A percentile compares a stretch with the other conserved stretches of the same genome.
These are phyloP conservation scores for Coniochaeta hoffmannii DNA, from an alignment of 2,329 filamentous ascomycete species.

Conservation along the genomic window DNA sequence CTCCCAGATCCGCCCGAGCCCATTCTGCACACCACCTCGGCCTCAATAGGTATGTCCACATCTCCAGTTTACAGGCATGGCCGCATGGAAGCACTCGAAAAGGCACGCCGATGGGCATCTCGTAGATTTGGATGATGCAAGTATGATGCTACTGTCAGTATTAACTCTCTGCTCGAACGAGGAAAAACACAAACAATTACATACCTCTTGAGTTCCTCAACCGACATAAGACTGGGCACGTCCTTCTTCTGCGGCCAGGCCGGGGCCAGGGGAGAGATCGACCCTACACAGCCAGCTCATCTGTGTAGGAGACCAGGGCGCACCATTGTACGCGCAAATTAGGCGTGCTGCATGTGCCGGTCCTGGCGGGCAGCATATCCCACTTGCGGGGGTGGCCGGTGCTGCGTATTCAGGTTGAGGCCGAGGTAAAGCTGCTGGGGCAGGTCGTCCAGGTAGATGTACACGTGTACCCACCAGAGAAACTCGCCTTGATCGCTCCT, in stretches of 20 bases:
- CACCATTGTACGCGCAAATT: neutral
- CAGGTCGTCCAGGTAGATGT: neutral
- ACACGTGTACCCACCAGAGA: neutral
- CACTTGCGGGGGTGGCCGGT: neutral
- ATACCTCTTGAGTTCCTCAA: neutral
- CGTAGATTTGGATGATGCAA: neutral
- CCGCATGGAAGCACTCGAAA: neutral
- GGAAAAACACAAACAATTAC: neutral
- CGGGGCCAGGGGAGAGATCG: neutral
- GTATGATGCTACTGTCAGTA: neutral
- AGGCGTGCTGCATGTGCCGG: neutral
- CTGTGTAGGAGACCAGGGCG: neutral
- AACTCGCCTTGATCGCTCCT: neutral
- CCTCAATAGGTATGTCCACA: neutral
- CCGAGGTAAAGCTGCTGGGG: neutral
- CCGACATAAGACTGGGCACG: neutral
- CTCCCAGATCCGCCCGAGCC: neutral
- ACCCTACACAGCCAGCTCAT: neutral
- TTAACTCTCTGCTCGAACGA: neutral
- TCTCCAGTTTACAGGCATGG: too few species aligned
- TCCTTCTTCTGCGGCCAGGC: neutral
- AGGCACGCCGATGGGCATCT: neutral
- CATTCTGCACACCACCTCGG: neutral
- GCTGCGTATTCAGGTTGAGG: neutral
- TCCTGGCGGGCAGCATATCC: neutral